Evolutionary conservation across 805 yeast species (phyloP), one percentile per base, ranked within the genome.

Genomic region (Sugiyamaella americana): DNA sequence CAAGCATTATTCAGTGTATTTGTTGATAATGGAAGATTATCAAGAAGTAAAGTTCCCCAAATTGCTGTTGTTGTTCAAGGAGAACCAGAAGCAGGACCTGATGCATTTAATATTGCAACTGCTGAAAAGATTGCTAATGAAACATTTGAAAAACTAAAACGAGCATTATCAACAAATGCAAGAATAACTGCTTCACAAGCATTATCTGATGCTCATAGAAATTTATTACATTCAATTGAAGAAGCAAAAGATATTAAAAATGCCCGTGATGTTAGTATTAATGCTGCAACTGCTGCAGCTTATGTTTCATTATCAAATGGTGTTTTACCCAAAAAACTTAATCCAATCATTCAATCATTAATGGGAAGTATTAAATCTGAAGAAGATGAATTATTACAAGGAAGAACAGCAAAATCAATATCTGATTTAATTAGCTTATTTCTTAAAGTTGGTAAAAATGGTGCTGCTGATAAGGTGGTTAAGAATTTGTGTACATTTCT

Each of bases 341-440:
- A 88, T 57, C 94, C 96, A 4, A 74, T 87, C 24, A 91, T 93
- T 40, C 75, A 95, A 52, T 77, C 96, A 0, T 68, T 93, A 44
- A 93, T 93, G 98, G 97, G 88, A 49, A 83, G 94, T 59, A 72
- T 93, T 45, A 93, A 93, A 60, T 72, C 72, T 39, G 98, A 89
- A 58, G 81, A 76, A 40, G 73, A 79, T 3, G 69, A 64, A 19
- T 68, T 78, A 37, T 69, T 93, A 48, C 98, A 93, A 60, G 60
- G 63, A 5, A 72, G 89, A 50, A 72, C 94, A 4, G 88, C 96
- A 1, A 61, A 63, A 1, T 75, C 95, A 0, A 76, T 89, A 24
- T 75, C 89, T 5, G 65, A 68, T 29, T 71, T 93, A 44, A 77
- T 88, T 34, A 59, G 66, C n/a, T 75, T 76, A 51, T 74, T 94